Evolutionary conservation across 108 stramenopile species (phyloP), one percentile per base, ranked within the genome.

Genomic region (Nitzschia sp.): DNA sequence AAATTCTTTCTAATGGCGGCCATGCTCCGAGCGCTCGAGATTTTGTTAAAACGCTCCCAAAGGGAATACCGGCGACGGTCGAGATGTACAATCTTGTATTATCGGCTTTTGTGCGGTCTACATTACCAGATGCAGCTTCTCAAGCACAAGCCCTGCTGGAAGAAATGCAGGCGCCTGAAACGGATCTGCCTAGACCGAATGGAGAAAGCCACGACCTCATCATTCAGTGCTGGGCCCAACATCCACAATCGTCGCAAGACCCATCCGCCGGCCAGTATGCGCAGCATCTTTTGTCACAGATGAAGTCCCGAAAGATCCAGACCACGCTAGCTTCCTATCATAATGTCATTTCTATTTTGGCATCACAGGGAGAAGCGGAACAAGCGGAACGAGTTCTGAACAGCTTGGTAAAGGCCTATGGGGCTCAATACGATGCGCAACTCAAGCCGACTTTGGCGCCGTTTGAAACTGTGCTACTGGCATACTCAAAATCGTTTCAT

Each of bases 151-250:
- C 46, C 33, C 57, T 77, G 27, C 31, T 77, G 36, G 29, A 21
- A 24, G 33, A 70, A 57, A 77, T 77, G 76, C 55, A 28, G 47
- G 18, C 36, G 1, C 5, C 54, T 13, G 61, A 63, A 23, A 5
- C 23, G 2, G 5, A 29, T 8, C 36, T 75, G n/a, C 76, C 74
- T 15, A 8, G 55, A 30, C 90, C 88, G 1, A 76, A 80, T 65
- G 54, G 60, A 15, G 64, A 68, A 0, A 75, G 59, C 21, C 85
- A 74, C 68, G 86, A 89, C 54, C 65, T 83, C 9, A 74, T 77
- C 1, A 29, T 77, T 48, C 45, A 62, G 18, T 29, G 32, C 23
- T 76, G 67, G 61, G 30, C 54, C 31, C 5, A 17, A 24, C 23
- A 33, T 0, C 21, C 60, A 24, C n/a, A 46, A 19, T 9, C n/a